phyloP scores from a whole-genome alignment of 805 yeast genomes.

The Ogataea henricii region DNA sequence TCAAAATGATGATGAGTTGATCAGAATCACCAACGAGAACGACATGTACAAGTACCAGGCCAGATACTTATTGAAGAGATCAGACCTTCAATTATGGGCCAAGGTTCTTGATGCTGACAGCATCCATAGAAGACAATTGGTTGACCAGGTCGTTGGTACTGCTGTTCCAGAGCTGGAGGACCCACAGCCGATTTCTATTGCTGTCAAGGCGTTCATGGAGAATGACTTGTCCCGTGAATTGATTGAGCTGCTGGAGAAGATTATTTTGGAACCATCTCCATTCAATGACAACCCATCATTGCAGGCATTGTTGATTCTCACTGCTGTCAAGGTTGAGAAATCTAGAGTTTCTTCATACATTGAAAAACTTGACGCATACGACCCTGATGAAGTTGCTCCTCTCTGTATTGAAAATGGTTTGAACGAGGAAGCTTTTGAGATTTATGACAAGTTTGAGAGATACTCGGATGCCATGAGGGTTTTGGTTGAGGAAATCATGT shows the following conservation, averaged over 20 bases:
- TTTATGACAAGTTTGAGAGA: constrained; percentile 82
- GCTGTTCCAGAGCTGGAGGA: constrained; percentile 93
- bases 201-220: constrained; percentile 95
- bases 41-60: constrained; percentile 99
- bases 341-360: constrained; percentile 80
- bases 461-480: constrained; percentile 83
- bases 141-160: constrained; percentile 93
- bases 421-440: constrained; percentile 91
- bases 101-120: constrained; percentile 75
- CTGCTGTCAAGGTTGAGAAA: constrained; percentile 95
- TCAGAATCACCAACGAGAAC: constrained; percentile 92
- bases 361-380: constrained; percentile 87
- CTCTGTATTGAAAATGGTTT: constrained; percentile 86
- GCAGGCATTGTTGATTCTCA: constrained; percentile 88
- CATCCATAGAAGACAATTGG: constrained; percentile 83
- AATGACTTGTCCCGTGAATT: constrained; percentile 90
- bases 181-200: constrained; percentile 91
- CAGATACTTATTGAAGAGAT: constrained; percentile 85
- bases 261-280: constrained; percentile 95
- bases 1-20: constrained; percentile 82
- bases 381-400: constrained; percentile 91
- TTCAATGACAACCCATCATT: constrained; percentile 93
- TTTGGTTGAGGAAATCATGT: constrained; percentile 87
- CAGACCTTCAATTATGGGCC: constrained; percentile 84
- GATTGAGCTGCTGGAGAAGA: constrained; percentile 92